Percentiles rank a stretch among this genome's conserved stretches.
phyloP scores from a whole-genome alignment of 805 yeast genomes.

The Jamesozyma spencerorum region DNA sequence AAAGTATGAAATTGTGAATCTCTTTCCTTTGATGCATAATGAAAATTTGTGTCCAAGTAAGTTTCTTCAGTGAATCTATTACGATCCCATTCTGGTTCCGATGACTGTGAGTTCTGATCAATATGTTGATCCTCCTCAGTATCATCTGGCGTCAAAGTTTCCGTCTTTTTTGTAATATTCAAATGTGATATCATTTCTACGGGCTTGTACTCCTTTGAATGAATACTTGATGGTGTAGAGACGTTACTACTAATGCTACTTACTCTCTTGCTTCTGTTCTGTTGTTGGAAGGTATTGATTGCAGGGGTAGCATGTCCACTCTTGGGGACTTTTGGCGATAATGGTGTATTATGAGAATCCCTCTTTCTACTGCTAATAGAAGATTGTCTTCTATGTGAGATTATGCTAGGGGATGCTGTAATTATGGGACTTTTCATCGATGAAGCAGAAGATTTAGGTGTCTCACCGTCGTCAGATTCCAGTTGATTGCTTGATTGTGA shows the following conservation, averaged over 20 bases:
- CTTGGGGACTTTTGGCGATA: neutral
- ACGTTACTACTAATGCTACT: slow-evolving; percentile 9
- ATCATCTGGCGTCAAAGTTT: neutral
- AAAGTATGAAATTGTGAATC: slow-evolving; percentile 69
- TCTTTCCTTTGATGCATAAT: slow-evolving; percentile 55
- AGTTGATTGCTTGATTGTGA: neutral
- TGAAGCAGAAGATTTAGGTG: neutral
- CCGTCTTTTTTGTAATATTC: neutral
- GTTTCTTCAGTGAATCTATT: slow-evolving; percentile 49
- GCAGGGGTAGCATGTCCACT: neutral
- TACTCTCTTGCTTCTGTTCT: slow-evolving; percentile 1
- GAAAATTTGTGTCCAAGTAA: slow-evolving; percentile 47
- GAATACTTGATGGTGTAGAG: neutral
- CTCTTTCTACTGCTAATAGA: slow-evolving; percentile 10
- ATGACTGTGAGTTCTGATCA: neutral
- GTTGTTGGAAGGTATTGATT: neutral
- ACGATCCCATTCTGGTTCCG: slow-evolving; percentile 17
- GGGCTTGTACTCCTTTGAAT: slow-evolving; percentile 10
- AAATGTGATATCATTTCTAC: slow-evolving; percentile 10
- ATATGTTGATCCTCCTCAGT: neutral
- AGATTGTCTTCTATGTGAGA: slow-evolving; percentile 24
- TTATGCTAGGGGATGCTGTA: slow-evolving; percentile 19
- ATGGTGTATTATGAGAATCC: neutral
- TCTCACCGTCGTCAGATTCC: neutral
- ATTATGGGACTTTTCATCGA: neutral